Evolutionary conservation across 2,329 filamentous ascomycete genomes (phyloP).

Genomic region (Nothophaeocryptopus gaeumannii): DNA sequence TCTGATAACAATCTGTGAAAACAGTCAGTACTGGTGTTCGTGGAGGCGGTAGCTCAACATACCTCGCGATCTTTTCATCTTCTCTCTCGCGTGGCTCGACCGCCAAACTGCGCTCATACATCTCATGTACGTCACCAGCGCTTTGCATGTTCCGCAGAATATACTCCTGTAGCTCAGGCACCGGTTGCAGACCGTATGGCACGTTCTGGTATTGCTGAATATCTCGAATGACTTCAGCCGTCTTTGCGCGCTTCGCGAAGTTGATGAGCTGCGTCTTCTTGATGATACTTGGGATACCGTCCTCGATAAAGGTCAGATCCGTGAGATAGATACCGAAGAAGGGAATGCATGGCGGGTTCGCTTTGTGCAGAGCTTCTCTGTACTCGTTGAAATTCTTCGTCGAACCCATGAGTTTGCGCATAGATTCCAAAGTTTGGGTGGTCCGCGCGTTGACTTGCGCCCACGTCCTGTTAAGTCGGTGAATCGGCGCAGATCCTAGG

Average conservation of each 20-base stretch:
- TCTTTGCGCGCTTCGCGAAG: conserved; percentile 97
- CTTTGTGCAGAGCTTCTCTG: conserved; percentile 83
- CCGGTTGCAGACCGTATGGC: conserved; percentile 85
- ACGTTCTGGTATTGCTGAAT: conserved; percentile 99
- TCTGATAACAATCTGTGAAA: conserved; percentile 50
- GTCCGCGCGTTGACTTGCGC: conserved; percentile 86
- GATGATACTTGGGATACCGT: conserved; percentile 92
- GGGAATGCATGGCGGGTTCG: conserved; percentile 94
- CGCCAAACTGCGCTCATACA: conserved; percentile 95
- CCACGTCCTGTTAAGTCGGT: conserved; percentile 91
- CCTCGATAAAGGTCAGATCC: conserved; percentile 96
- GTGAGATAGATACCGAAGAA: conserved; percentile 99
- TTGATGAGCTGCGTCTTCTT: conserved; percentile 98
- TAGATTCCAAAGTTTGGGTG: conserved; percentile 74
- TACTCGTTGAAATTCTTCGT: conserved; percentile 99
- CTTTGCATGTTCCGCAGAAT: conserved; percentile 95
- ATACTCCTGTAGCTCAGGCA: conserved; percentile 92
- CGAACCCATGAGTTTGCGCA: conserved; percentile 93
- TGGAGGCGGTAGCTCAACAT: conserved; percentile 32
- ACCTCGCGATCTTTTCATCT: conserved; percentile 99
- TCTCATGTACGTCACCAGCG: conserved; percentile 94
- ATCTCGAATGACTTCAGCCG: conserved; percentile 94
- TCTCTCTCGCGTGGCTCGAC: conserved; percentile 94
- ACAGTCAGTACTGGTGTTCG: conserved; percentile 14
- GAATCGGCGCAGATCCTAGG: conserved; percentile 88